phyloP scores from a whole-genome alignment of 768 basidiomycete species.

The Clitopilus passeckerianus region DNA sequence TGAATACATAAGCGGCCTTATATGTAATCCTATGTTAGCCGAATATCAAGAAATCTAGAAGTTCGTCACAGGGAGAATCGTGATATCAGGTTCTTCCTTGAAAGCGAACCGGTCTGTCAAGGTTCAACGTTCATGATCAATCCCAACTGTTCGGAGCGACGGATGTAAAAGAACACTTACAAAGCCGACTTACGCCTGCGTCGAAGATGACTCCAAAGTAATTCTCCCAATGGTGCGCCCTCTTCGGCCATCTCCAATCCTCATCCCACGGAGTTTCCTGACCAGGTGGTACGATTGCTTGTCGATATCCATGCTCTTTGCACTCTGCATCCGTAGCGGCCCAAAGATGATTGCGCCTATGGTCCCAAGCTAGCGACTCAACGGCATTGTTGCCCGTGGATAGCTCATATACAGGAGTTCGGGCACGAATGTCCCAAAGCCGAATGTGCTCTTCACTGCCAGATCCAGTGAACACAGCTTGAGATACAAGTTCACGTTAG shows the following conservation, averaged over 20 bases:
- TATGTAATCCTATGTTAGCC: too few species aligned
- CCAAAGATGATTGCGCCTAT: slow-evolving; percentile 19
- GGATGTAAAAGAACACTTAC: neutral
- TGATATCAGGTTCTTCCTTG: slow-evolving; percentile 1
- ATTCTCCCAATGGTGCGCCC: neutral
- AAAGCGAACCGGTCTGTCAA: neutral
- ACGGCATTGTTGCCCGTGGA: slow-evolving; percentile 40
- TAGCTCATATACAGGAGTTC: slow-evolving; percentile 31
- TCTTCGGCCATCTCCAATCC: neutral
- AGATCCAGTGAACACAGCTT: slow-evolving; percentile 21
- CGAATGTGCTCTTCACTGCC: slow-evolving; percentile 24
- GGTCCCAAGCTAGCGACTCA: slow-evolving; percentile 27
- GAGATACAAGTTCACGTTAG: neutral
- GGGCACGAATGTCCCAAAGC: slow-evolving; percentile 38
- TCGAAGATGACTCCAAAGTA: neutral
- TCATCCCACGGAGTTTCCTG: neutral
- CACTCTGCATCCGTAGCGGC: slow-evolving; percentile 11
- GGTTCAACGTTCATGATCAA: neutral
- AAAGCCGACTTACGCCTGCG: neutral
- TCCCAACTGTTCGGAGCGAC: too few species aligned
- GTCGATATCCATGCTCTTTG: neutral
- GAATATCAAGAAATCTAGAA: too few species aligned
- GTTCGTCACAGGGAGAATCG: too few species aligned
- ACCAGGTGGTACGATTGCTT: neutral
- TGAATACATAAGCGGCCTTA: too few species aligned